Evolutionary conservation across 768 basidiomycete species (phyloP).

Genomic region (Mycena pura): DNA sequence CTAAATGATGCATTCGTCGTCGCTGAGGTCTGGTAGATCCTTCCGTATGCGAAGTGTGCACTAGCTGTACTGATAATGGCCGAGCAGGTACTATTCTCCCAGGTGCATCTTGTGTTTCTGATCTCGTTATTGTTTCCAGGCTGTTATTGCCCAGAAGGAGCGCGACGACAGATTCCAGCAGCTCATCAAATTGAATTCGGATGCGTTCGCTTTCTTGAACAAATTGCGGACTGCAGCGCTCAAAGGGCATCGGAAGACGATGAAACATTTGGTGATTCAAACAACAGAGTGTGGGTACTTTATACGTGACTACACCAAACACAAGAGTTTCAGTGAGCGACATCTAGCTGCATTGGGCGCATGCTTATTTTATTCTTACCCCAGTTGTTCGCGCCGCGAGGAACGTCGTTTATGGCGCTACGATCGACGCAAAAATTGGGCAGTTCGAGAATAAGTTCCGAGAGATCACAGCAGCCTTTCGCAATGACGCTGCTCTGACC

Average conservation of each 20-base stretch:
- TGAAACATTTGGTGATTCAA: slow-evolving; percentile 29
- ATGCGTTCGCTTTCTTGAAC: slow-evolving; percentile 1
- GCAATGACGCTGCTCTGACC: slow-evolving; percentile 8
- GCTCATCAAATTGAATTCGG: slow-evolving; percentile 2
- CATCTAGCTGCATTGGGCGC: no score
- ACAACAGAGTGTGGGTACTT: slow-evolving; percentile 39
- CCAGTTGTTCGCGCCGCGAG: slow-evolving; percentile 7
- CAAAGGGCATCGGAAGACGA: slow-evolving; percentile 22
- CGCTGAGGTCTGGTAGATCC: no score
- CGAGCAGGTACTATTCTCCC: background rate
- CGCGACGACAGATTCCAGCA: slow-evolving; percentile 3
- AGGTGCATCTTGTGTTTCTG: background rate
- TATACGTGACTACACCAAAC: slow-evolving; percentile 33
- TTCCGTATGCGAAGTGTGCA: slow-evolving; percentile 13
- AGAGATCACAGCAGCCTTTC: slow-evolving; percentile 23
- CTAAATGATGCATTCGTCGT: background rate
- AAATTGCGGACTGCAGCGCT: slow-evolving; percentile 1
- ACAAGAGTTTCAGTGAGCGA: slow-evolving; percentile 27
- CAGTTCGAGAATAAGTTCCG: slow-evolving; percentile 23
- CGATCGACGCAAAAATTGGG: slow-evolving; percentile 11
- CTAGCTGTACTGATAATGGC: slow-evolving; percentile 10
- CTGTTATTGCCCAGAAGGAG: slow-evolving; percentile 1
- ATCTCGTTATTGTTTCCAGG: background rate
- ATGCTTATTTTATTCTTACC: no score
- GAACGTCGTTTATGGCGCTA: background rate